phyloP scores from a whole-genome alignment of 2,329 filamentous ascomycete genomes.

The Didymella arachidicola region DNA sequence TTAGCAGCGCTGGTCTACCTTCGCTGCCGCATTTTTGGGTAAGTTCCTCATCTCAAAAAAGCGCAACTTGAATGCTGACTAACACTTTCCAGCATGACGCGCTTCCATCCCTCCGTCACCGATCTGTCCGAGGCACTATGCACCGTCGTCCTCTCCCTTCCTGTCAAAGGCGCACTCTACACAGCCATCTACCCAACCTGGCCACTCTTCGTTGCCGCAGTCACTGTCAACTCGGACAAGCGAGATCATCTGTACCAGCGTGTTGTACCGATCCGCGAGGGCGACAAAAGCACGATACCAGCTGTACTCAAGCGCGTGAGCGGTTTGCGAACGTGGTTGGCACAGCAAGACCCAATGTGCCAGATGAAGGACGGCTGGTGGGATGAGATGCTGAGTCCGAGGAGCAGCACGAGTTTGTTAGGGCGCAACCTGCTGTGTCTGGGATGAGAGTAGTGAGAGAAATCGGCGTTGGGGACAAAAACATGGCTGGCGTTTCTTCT shows the following conservation, averaged over 20 bases:
- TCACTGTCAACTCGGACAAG: slow-evolving; percentile 43
- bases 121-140: slow-evolving; percentile 40
- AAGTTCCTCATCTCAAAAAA: slow-evolving; percentile 6
- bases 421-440: slow-evolving; percentile 26
- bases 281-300: slow-evolving; percentile 44
- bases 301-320: slow-evolving; percentile 43
- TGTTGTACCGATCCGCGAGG: slow-evolving; percentile 43
- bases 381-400: slow-evolving; percentile 45
- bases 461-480: not conserved
- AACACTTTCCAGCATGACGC: slow-evolving; percentile 34
- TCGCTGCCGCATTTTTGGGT: slow-evolving; percentile 44
- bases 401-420: slow-evolving; percentile 35
- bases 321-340: slow-evolving; percentile 42
- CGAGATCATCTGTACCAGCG: slow-evolving; percentile 43
- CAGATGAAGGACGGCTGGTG: slow-evolving; percentile 41
- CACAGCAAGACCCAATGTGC: slow-evolving; percentile 35
- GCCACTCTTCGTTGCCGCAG: slow-evolving; percentile 45
- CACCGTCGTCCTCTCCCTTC: slow-evolving; percentile 36
- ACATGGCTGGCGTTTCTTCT: not conserved
- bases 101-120: slow-evolving; percentile 41
- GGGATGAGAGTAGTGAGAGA: not conserved
- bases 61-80: not conserved
- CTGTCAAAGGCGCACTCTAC: slow-evolving; percentile 44
- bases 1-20: slow-evolving; percentile 45
- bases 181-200: slow-evolving; percentile 46